Percentiles rank a stretch among this genome's conserved stretches.
phyloP scores from a whole-genome alignment of 176 grass and related monocot species.

The Tuctoria greenei region DNA sequence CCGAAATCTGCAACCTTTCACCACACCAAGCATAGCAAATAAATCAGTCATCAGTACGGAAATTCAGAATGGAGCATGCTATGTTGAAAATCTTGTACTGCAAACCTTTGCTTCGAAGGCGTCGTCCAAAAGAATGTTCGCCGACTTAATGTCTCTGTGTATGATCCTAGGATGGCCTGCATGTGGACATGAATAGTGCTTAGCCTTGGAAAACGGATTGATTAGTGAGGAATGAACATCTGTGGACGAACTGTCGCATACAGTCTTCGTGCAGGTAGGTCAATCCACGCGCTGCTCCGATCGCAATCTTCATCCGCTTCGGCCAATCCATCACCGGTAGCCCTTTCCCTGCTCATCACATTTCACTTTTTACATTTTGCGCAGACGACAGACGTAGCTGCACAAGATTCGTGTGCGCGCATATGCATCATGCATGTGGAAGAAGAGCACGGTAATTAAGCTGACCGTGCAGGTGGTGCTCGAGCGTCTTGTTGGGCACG shows the following conservation, averaged over 20 bases:
- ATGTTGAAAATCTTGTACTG: neutral
- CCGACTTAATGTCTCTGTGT: conserved; percentile 93
- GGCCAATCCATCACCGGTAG: conserved; percentile 69
- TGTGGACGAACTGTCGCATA: conserved; percentile 25
- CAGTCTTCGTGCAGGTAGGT: conserved; percentile 94
- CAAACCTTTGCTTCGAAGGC: conserved; percentile 75
- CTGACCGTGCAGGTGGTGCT: conserved; percentile 71
- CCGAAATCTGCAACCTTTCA: conserved; percentile 82
- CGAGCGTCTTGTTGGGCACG: conserved; percentile 68
- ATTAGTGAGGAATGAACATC: neutral
- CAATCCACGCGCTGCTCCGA: conserved; percentile 79
- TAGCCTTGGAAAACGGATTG: neutral
- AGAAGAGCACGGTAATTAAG: neutral
- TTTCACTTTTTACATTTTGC: neutral
- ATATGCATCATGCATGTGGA: too few species aligned
- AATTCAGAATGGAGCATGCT: neutral
- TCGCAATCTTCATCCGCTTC: conserved; percentile 76
- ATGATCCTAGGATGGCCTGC: conserved; percentile 93
- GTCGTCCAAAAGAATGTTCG: conserved; percentile 87
- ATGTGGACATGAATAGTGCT: neutral
- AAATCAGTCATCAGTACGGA: neutral
- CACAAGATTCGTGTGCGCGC: neutral
- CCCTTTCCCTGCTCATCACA: conserved; percentile 29
- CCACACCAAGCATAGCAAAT: neutral
- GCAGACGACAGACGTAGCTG: too few species aligned